Evolutionary conservation across 371 early-diverging fungal species (phyloP), one percentile per base, ranked within the genome.

Genomic region (Encephalitozoon romaleae): DNA sequence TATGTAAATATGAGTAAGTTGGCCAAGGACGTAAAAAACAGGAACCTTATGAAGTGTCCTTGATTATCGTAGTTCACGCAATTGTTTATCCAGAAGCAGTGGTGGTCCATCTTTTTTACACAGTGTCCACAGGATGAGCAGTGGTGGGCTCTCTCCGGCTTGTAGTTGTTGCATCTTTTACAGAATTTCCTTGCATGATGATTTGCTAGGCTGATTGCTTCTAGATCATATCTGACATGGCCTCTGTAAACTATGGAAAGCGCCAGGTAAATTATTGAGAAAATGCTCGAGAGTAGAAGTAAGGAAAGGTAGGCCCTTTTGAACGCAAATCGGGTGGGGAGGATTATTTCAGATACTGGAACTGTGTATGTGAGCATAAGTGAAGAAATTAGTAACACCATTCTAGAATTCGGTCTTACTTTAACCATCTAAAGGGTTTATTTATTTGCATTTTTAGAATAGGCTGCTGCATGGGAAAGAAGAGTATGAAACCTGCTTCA

Each of bases 101-200:
- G 96, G 81, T 96, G 97, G 78, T 97, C 98, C 87, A 97, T 95
- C 71, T 89, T 89, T n/a, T 93, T 91, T 2, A 98, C 93, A 83
- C 99, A 98, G 55, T 91, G 89, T 78, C 93, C 89, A 81, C 98
- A 96, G 43, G 90, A 86, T 72, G 89, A 90, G 86, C 99, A 98
- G 77, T 98, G 99, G 84, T 97, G 96, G 18, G 94, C 92, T 30
- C 99, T 86, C 70, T 94, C 80, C 15, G 98, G 96, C 68, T 92
- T 91, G 12, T 86, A 88, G 26, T 89, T 87, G 86, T 88, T 69
- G 76, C 89, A 88, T 52, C 83, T 86, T 11, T 74, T 82, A 74
- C 89, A 88, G 75, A 79, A 80, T 68, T 74, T 75, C 30, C 18
- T 54, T 1, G 34, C 39, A 11, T 54, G n/a, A 1, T 53, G 9